These are phyloP conservation scores for Penicillium oxalicum DNA, from an alignment of 2,329 filamentous ascomycete genomes.

Conservation along the genomic window DNA sequence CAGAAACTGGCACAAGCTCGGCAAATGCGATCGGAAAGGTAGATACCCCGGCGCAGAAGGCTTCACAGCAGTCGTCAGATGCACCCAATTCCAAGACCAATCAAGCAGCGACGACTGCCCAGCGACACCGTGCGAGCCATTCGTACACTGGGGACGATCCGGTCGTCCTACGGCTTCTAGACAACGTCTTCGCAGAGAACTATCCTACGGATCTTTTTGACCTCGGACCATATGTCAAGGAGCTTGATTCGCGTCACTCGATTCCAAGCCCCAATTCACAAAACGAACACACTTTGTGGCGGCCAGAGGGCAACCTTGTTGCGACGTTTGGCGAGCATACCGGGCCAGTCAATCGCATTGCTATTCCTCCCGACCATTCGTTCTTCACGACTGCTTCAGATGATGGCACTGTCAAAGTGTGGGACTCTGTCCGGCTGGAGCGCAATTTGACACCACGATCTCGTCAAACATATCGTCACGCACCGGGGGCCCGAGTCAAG, in stretches of 20 bases:
- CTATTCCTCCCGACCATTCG: constrained; percentile 78
- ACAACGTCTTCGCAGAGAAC: constrained; percentile 71
- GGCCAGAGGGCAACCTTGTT: constrained; percentile 74
- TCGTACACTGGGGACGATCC: constrained; percentile 76
- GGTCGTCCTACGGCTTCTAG: constrained; percentile 59
- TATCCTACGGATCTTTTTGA: constrained; percentile 57
- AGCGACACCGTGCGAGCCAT: constrained; percentile 60
- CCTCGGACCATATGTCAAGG: constrained; percentile 73
- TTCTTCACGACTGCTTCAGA: constrained; percentile 95
- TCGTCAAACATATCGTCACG: constrained; percentile 76
- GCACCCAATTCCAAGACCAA: constrained; percentile 28
- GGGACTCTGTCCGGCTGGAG: constrained; percentile 86
- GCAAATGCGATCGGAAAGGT: constrained; percentile 61
- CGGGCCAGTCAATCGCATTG: constrained; percentile 72
- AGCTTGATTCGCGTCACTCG: constrained; percentile 50
- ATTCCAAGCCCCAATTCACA: constrained; percentile 52
- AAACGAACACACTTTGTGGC: constrained; percentile 62
- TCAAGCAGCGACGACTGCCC: constrained; percentile 19
- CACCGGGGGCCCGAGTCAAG: constrained; percentile 64
- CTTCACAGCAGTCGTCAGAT: constrained; percentile 32
- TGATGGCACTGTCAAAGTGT: constrained; percentile 84
- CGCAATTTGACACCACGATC: constrained; percentile 85
- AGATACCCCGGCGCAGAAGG: constrained; percentile 46
- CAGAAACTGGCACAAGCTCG: constrained; percentile 60
- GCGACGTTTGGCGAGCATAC: constrained; percentile 85